phyloP scores from a whole-genome alignment of 2,329 filamentous ascomycete genomes.

The Calonectria fujianensis region DNA sequence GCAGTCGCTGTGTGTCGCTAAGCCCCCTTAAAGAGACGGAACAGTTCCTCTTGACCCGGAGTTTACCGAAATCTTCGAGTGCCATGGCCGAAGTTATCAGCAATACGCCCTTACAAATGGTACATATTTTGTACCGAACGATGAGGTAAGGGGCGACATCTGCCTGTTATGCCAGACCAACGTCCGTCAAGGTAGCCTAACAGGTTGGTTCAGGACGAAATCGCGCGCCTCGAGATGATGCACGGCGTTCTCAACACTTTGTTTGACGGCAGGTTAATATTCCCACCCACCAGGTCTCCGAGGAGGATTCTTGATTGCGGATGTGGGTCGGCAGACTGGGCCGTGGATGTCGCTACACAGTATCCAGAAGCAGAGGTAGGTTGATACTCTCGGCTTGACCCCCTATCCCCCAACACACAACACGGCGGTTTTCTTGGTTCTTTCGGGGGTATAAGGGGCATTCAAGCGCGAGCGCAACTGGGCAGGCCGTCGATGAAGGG shows the following conservation, averaged over 20 bases:
- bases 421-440: not conserved
- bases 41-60: constrained; percentile 74
- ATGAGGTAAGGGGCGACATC: constrained; percentile 74
- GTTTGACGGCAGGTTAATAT: constrained; percentile 81
- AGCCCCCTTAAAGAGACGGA: constrained; percentile 63
- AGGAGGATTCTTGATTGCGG: constrained; percentile 82
- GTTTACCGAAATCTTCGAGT: constrained; percentile 75
- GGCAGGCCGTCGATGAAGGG: not conserved
- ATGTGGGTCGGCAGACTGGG: constrained; percentile 83
- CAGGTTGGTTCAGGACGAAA: constrained; percentile 75
- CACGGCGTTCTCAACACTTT: constrained; percentile 77
- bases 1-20: constrained; percentile 47
- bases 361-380: constrained; percentile 79
- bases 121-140: constrained; percentile 81
- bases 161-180: constrained; percentile 16
- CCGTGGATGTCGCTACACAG: constrained; percentile 78
- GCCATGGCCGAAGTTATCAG: constrained; percentile 80
- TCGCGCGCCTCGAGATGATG: constrained; percentile 77
- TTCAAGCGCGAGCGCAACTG: too few relatives aligned
- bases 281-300: constrained; percentile 77
- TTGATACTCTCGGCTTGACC: constrained; percentile 29
- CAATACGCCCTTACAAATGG: constrained; percentile 78
- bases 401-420: not conserved
- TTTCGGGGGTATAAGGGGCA: not conserved
- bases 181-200: constrained; percentile 39